Percentiles rank a stretch among this genome's conserved stretches.
phyloP scores from a whole-genome alignment of 345 rosid species.

The Jatropha curcas region DNA sequence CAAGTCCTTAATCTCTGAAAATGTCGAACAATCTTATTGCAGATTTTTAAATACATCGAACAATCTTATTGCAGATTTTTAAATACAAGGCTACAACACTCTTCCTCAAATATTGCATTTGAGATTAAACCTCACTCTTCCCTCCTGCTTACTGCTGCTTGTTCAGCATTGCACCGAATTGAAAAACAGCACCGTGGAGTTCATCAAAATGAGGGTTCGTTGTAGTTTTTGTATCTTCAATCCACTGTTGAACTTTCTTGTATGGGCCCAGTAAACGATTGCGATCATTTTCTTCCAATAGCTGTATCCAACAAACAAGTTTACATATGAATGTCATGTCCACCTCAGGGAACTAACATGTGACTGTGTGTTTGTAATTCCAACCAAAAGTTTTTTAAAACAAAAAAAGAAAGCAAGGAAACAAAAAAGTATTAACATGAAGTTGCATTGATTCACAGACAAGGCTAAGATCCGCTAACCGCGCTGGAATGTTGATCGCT shows the following conservation, averaged over 20 bases:
- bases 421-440: slow-evolving; percentile 39
- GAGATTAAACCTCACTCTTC: slow-evolving; percentile 27
- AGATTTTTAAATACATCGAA: neutral
- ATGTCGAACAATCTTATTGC: too few relatives aligned
- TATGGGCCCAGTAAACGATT: slow-evolving; percentile 50
- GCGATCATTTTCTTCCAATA: slow-evolving; percentile 63
- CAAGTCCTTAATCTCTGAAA: too few relatives aligned
- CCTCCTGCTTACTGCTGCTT: slow-evolving; percentile 24
- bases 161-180: slow-evolving; percentile 35
- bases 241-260: slow-evolving; percentile 76
- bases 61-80: neutral
- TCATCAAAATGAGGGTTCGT: slow-evolving; percentile 73
- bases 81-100: neutral
- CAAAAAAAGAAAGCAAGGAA: neutral
- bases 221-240: slow-evolving; percentile 60
- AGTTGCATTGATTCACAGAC: slow-evolving; percentile 80
- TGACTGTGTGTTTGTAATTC: too few relatives aligned
- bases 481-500: slow-evolving; percentile 70
- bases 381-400: too few relatives aligned
- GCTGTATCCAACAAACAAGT: slow-evolving; percentile 27
- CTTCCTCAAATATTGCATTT: neutral
- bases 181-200: slow-evolving; percentile 51
- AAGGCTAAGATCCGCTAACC: slow-evolving; percentile 88
- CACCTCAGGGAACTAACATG: neutral
- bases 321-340: neutral